Evolutionary conservation across 768 basidiomycete genomes (phyloP), one percentile per base, ranked within the genome.

Genomic region (Chalciporus piperatus): DNA sequence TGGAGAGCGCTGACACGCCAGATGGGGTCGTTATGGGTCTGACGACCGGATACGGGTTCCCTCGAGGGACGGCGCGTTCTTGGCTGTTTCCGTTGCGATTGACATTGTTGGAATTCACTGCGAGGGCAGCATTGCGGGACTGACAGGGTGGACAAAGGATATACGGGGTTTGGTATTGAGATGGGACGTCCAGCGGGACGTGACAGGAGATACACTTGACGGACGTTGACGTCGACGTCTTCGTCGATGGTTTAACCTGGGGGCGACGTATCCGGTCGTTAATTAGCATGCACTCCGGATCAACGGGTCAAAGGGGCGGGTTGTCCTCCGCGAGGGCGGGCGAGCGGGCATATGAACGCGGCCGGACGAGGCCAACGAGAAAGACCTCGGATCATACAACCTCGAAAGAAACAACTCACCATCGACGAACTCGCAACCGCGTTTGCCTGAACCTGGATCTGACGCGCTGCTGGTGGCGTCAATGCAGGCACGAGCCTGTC

Each of bases 91-190:
- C 27, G 6, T 27, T 27, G 27, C 25, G 44, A 35, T 22, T 25
- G 12, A n/a, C 37, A 13, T 33, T 6, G 22, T 20, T 20, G 47
- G 22, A 19, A 23, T 50, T n/a, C 8, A 5, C 3, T 40, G 46
- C 40, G 22, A 1, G 23, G 44, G 41, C 33, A 5, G 23, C 30
- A 41, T 42, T 30, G 16, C 42, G 44, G 7, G 22, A 16, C 16
- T 48, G 56, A 43, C 64, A 66, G 14, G 30, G 19, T 17, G 47
- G n/a, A 27, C 61, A 63, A 2, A 55, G 40, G 40, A 43, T 40
- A 28, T 58, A 43, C 17, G 47, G 6, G 30, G 27, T 25, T 35
- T 32, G 35, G 37, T 12, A 22, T 37, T 10, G 45, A 10, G 22
- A n/a, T 13, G 56, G 41, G 27, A 50, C 28, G 11, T 25, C n/a